Conservation (phyloP, 2,329 filamentous ascomycete genomes). For the Colletotrichum theobromicola region DNA sequence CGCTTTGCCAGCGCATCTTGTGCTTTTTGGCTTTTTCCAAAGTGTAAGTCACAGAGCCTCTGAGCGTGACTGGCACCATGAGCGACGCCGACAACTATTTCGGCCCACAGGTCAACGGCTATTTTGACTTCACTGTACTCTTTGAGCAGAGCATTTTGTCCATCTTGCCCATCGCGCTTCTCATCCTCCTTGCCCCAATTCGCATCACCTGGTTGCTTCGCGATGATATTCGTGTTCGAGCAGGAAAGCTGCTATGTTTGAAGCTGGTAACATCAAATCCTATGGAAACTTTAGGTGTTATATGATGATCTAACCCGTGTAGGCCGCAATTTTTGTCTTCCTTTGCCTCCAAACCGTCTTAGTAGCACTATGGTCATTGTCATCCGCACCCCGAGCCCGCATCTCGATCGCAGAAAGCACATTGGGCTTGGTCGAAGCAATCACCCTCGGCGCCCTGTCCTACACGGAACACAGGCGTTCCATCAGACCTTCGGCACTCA, state of each 20-base stretch:
- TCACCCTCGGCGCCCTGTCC: constrained; percentile 34
- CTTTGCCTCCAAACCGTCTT: constrained; percentile 28
- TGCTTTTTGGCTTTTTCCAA: background rate
- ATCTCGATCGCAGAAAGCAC: constrained; percentile 32
- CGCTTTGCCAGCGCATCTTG: background rate
- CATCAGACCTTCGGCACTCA: constrained; percentile 34
- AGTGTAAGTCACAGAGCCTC: background rate
- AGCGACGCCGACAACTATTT: constrained; percentile 19
- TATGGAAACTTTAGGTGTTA: fast-evolving
- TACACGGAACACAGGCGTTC: constrained; percentile 40
- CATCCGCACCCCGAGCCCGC: constrained; percentile 25
- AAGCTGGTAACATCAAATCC: constrained; percentile 24
- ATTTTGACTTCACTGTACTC: constrained; percentile 34
- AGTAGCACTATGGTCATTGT: constrained; percentile 29
- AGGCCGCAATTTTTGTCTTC: constrained; percentile 20
- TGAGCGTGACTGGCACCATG: constrained; percentile 17
- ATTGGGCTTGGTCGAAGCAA: constrained; percentile 31
- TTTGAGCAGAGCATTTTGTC: constrained; percentile 36
- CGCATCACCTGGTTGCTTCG: constrained; percentile 22
- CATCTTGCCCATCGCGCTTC: constrained; percentile 27
- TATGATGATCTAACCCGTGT: background rate
- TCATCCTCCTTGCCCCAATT: constrained; percentile 26
- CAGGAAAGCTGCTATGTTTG: constrained; percentile 22
- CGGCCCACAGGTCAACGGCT: constrained; percentile 27
- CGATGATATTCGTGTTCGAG: background rate